phyloP scores from a whole-genome alignment of 768 basidiomycete genomes.

The Calocybe cyanea region DNA sequence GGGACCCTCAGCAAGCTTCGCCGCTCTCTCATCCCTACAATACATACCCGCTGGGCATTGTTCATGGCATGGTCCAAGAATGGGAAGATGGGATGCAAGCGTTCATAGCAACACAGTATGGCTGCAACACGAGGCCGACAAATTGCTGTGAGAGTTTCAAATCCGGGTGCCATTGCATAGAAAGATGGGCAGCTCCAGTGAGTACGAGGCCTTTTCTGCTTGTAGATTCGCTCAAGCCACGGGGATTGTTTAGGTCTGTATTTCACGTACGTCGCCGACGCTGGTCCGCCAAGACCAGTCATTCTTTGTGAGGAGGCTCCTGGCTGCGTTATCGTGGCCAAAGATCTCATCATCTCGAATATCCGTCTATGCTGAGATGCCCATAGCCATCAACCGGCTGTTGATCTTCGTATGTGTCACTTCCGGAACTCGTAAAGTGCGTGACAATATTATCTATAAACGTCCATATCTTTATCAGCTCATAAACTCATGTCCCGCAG shows the following conservation, averaged over 20 bases:
- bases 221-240: neutral
- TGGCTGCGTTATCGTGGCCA: slow-evolving; percentile 19
- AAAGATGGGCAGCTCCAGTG: slow-evolving; percentile 24
- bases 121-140: slow-evolving; percentile 36
- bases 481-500: slow-evolving; percentile 16
- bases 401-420: slow-evolving; percentile 39
- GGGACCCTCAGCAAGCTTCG: slow-evolving; percentile 31
- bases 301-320: neutral
- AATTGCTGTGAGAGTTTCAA: slow-evolving; percentile 38
- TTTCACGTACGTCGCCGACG: slow-evolving; percentile 3
- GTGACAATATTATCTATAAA: neutral
- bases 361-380: slow-evolving; percentile 30
- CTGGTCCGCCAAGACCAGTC: neutral
- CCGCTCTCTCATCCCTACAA: slow-evolving; percentile 29
- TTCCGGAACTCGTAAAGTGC: slow-evolving; percentile 15
- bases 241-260: slow-evolving; percentile 6
- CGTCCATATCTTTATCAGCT: neutral
- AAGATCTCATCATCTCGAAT: slow-evolving; percentile 28
- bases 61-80: slow-evolving; percentile 10
- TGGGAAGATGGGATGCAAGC: slow-evolving; percentile 33
- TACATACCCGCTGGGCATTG: slow-evolving; percentile 18
- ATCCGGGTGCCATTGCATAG: slow-evolving; percentile 26
- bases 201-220: slow-evolving; percentile 3
- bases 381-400: slow-evolving; percentile 30
- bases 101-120: slow-evolving; percentile 33